Evolutionary conservation across 805 yeast species (phyloP).

Genomic region (Candida koratica): DNA sequence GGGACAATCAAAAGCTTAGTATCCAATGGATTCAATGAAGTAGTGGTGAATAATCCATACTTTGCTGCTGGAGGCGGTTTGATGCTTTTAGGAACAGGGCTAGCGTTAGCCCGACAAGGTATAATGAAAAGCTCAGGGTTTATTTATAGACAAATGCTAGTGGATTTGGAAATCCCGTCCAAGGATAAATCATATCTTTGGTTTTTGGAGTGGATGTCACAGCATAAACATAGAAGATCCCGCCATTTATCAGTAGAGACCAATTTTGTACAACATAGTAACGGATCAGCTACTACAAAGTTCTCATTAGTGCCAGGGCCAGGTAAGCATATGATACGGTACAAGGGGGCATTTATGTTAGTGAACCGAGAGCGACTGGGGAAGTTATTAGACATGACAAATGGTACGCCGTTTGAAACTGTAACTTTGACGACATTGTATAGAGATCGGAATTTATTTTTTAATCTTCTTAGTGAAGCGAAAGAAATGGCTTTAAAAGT

Average conservation of each 20-base stretch:
- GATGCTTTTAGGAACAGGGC: conserved; percentile 88
- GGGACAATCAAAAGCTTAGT: conserved; percentile 31
- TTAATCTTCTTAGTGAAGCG: conserved; percentile 75
- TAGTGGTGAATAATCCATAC: conserved; percentile 76
- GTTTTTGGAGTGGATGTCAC: conserved; percentile 96
- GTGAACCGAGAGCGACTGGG: conserved; percentile 90
- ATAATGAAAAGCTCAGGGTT: conserved; percentile 59
- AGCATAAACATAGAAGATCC: conserved; percentile 66
- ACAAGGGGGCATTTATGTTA: conserved; percentile 82
- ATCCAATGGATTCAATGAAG: conserved; percentile 44
- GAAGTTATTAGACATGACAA: conserved; percentile 79
- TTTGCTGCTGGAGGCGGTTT: conserved; percentile 98
- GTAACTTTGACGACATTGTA: conserved; percentile 89
- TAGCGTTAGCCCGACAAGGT: conserved; percentile 74
- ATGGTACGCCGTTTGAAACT: conserved; percentile 94
- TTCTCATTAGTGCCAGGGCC: conserved; percentile 96
- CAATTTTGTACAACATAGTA: conserved; percentile 79
- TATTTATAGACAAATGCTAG: conserved; percentile 76
- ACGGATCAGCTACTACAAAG: conserved; percentile 83
- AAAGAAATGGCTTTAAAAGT: conserved; percentile 73
- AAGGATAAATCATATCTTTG: conserved; percentile 91
- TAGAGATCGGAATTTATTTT: conserved; percentile 69
- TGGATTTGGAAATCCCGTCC: conserved; percentile 88
- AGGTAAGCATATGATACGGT: conserved; percentile 83
- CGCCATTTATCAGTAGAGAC: conserved; percentile 92